Base-by-base conservation (phyloP, 169 alveolate genomes). In the Cryptosporidium xiaoi region DNA sequence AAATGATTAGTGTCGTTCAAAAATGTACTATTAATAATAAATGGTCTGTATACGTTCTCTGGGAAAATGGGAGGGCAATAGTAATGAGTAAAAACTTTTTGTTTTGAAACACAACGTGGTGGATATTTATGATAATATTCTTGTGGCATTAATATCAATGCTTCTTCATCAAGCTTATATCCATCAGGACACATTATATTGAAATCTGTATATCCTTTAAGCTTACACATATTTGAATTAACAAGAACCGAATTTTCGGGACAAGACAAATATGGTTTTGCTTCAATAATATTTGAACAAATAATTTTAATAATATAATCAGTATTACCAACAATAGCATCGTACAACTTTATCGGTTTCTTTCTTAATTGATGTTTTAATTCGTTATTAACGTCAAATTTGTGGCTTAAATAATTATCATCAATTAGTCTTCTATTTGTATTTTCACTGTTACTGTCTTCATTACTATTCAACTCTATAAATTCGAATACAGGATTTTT, bases 41-140 rank as follows among this genome's bases (percentile, higher is more conserved):
- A 71, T 27, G 84, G 84, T 34, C 84, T 51, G 27, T 51, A 51
- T 53, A 56, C 67, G n/a, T 53, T 18, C 13, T 56, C 68, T 71
- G 84, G 84, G 20, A 71, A 71, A 16, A 20, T 55, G 16, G 84
- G 84, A 7, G 84, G 84, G 8, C 84, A 71, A 33, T 71, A 71
- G 44, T 71, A 71, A 7, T 71, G 84, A 29, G 84, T 71, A 55
- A 53, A 71, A n/a, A 71, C 84, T 20, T 51, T 16, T 53, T 71
- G 84, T 36, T 71, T 71, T 29, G 69, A 51, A 18, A 71, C 68
- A 53, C 84, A 71, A n/a, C 84, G 50, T 56, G 84, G 84, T 29
- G 68, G 84, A 55, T 48, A 65, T 20, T 71, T 71, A n/a, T 51
- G 51, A 56, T 31, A 53, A 71, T 71, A 53, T 34, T 71, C 84